Evolutionary conservation across 1,284 basidiomycete genomes (phyloP), one percentile per base, ranked within the genome.

Genomic region (Cryptococcus sp.): DNA sequence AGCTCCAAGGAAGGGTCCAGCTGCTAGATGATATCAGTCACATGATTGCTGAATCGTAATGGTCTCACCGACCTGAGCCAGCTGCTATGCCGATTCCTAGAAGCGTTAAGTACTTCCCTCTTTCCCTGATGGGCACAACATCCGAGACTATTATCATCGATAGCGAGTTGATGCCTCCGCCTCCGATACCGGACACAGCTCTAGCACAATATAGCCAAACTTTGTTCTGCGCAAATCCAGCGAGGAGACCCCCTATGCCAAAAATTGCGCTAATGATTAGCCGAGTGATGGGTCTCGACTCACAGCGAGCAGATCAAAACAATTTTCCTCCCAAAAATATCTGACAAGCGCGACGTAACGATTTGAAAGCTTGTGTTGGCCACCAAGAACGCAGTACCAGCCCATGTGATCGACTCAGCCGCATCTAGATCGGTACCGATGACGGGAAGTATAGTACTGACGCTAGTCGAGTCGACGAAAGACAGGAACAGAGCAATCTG

Each of bases 151-250:
- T 70, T 46, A 77, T 71, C 41, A 72, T 75, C 0, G 63, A 45
- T 59, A 76, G 68, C 24, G 65, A 66, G 34, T 69, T 75, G 45
- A 77, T 62, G 7, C 74, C 76, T 32, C 76, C 75, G 23, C 74
- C 75, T 16, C 74, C 76, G 23, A 76, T 69, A 50, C 76, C 76
- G 3, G 75, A 73, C 7, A 77, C 62, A 2, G 73, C 76, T 40
- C 76, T 59, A 18, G 69, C 68, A 22, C 52, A 54, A 44, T 67
- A 67, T 21, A 67, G 56, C 64, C 60, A 64, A 24, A 58, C 53
- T 21, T 58, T 57, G 42, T 55, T 62, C 32, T 48, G 49, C 1
- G 67, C 67, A 47, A 69, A 67, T 9, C 67, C 67, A 16, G 59
- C 60, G 3, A 69, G 48, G 2, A 69, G 47, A 51, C 64, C 65